Percentiles rank a stretch among this genome's conserved stretches.
Conservation (phyloP, 2,329 filamentous ascomycete species). For the Zymoseptoria tritici region DNA sequence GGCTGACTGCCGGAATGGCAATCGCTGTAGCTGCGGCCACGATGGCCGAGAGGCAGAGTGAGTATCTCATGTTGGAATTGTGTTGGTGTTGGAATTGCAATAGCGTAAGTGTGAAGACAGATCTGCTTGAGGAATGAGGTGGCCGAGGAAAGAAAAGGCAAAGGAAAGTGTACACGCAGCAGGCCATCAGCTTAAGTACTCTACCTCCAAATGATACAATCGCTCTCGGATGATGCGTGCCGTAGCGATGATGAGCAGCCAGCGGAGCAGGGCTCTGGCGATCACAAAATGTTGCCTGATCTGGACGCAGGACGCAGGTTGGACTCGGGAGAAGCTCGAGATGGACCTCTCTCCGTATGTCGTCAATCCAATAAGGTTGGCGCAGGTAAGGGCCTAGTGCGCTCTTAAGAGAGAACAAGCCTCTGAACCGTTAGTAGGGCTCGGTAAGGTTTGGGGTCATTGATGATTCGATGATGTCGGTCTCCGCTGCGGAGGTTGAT, state of each 20-base stretch:
- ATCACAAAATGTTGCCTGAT: background rate
- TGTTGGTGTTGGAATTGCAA: background rate
- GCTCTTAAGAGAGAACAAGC: background rate
- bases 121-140: background rate
- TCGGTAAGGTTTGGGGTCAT: background rate
- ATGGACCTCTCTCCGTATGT: background rate
- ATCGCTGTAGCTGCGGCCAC: slow-evolving; percentile 5
- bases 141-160: no score
- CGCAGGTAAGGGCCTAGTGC: background rate
- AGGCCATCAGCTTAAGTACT: background rate
- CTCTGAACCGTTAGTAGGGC: background rate
- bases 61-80: slow-evolving; percentile 4
- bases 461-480: background rate
- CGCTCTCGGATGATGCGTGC: background rate
- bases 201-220: background rate
- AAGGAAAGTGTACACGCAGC: background rate
- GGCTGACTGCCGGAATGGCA: slow-evolving; percentile 1
- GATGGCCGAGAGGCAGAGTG: slow-evolving; percentile 5
- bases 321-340: background rate
- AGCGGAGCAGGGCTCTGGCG: background rate
- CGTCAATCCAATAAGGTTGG: background rate
- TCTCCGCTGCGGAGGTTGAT: background rate
- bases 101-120: background rate
- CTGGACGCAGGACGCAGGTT: background rate
- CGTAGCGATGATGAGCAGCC: background rate